Percentiles rank a stretch among this genome's conserved stretches.
These are phyloP conservation scores for Penicillium ochrochloron DNA, from an alignment of 495 filamentous ascomycete species.

Conservation along the genomic window DNA sequence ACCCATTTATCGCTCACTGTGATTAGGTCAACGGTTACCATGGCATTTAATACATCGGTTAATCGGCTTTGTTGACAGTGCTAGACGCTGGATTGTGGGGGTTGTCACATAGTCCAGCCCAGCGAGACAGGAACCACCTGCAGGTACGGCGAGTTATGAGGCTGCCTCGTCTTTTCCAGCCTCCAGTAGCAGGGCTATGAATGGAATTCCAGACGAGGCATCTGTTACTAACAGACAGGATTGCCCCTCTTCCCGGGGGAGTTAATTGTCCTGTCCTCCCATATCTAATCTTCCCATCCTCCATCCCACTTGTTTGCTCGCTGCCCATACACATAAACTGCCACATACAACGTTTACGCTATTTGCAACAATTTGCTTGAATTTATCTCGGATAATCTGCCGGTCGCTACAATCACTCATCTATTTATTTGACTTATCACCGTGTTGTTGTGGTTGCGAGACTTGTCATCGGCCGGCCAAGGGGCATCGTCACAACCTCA, in stretches of 20 bases:
- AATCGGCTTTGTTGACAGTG: conserved; percentile 3
- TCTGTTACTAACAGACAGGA: neutral
- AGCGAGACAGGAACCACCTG: conserved; percentile 9
- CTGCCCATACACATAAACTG: neutral
- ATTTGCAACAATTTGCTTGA: neutral
- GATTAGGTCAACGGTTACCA: conserved; percentile 7
- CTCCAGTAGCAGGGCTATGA: neutral
- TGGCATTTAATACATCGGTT: neutral
- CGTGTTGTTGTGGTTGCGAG: neutral
- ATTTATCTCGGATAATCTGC: neutral
- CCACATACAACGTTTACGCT: no score
- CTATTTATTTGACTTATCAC: neutral
- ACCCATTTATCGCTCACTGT: neutral
- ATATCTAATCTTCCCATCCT: conserved; percentile 10
- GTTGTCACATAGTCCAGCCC: conserved; percentile 11
- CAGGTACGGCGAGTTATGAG: conserved; percentile 14
- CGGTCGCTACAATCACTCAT: neutral
- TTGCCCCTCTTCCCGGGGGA: conserved; percentile 13
- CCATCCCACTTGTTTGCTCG: neutral
- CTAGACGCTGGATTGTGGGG: neutral
- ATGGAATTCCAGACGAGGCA: conserved; percentile 27
- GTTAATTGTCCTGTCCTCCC: conserved; percentile 24
- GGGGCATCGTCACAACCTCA: neutral
- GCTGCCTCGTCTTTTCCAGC: conserved; percentile 16
- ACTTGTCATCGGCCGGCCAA: neutral